Conservation (phyloP, 768 basidiomycete species). For the Lactarius psammicola region DNA sequence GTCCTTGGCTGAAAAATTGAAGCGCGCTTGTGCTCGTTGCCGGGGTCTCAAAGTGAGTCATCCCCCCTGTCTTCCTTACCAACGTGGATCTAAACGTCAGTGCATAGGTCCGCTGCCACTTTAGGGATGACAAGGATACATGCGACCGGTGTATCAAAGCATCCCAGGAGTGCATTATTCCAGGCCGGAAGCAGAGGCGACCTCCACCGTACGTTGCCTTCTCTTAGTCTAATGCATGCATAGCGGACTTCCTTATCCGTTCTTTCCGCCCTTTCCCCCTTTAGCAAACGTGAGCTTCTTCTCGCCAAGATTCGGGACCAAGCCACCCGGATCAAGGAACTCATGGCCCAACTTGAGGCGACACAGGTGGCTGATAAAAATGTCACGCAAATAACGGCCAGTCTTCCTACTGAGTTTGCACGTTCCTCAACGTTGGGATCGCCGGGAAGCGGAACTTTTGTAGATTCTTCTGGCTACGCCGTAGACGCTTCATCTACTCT, state of each 20-base stretch:
- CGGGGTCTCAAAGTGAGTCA: slow-evolving; percentile 27
- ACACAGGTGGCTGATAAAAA: slow-evolving; percentile 33
- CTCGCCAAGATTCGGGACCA: slow-evolving; percentile 74
- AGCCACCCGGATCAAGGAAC: slow-evolving; percentile 64
- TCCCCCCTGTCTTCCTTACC: not conserved
- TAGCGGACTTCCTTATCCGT: slow-evolving; percentile 5
- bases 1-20: slow-evolving; percentile 19
- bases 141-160: slow-evolving; percentile 74
- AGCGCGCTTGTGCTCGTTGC: slow-evolving; percentile 30
- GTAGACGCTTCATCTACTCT: slow-evolving; percentile 8
- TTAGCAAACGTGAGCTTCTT: slow-evolving; percentile 78
- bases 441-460: slow-evolving; percentile 24
- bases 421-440: slow-evolving; percentile 26
- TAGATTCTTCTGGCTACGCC: slow-evolving; percentile 13
- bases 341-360: slow-evolving; percentile 67
- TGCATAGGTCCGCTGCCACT: slow-evolving; percentile 70
- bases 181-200: slow-evolving; percentile 80
- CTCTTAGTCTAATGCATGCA: not conserved
- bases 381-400: slow-evolving; percentile 22
- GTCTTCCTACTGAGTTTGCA: slow-evolving; percentile 26
- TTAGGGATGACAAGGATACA: slow-evolving; percentile 65
- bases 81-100: not conserved
- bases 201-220: slow-evolving; percentile 63
- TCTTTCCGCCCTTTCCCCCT: slow-evolving; percentile 2
- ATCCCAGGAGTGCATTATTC: slow-evolving; percentile 71